These are phyloP conservation scores for Ceratocystis eucalypticola DNA, from an alignment of 2,329 filamentous ascomycete genomes.

Conservation along the genomic window DNA sequence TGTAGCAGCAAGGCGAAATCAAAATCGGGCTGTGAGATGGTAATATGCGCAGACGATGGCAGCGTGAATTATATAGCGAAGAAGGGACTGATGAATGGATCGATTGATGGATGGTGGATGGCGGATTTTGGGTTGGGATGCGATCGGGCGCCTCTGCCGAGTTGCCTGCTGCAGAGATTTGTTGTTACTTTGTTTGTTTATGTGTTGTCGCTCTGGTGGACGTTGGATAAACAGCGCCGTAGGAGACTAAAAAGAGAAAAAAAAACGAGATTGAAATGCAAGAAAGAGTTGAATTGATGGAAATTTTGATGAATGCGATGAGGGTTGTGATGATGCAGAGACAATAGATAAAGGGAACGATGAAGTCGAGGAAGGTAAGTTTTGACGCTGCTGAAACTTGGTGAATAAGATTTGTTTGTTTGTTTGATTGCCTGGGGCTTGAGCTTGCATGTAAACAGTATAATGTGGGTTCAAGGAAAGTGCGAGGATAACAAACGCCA, in stretches of 20 bases:
- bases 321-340: not conserved
- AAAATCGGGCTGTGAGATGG: not conserved
- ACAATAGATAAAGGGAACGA: not conserved
- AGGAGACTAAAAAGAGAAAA: not conserved
- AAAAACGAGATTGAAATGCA: not conserved
- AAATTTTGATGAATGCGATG: not conserved
- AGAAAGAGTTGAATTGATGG: not conserved
- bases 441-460: constrained; percentile 1
- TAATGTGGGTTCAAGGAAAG: not conserved
- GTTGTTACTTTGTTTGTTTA: not conserved
- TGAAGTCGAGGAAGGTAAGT: not conserved
- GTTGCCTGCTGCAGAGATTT: not conserved
- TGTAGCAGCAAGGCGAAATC: not conserved
- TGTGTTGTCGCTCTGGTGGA: not conserved
- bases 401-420: not conserved
- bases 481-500: not conserved
- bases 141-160: not conserved
- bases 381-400: not conserved
- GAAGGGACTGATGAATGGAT: not conserved
- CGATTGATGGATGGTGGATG: not conserved
- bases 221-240: not conserved
- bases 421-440: not conserved
- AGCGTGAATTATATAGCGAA: not conserved
- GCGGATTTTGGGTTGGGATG: not conserved
- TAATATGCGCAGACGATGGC: not conserved